Evolutionary conservation across 495 filamentous ascomycete genomes (phyloP).

Genomic region (Neurospora tetraspora): DNA sequence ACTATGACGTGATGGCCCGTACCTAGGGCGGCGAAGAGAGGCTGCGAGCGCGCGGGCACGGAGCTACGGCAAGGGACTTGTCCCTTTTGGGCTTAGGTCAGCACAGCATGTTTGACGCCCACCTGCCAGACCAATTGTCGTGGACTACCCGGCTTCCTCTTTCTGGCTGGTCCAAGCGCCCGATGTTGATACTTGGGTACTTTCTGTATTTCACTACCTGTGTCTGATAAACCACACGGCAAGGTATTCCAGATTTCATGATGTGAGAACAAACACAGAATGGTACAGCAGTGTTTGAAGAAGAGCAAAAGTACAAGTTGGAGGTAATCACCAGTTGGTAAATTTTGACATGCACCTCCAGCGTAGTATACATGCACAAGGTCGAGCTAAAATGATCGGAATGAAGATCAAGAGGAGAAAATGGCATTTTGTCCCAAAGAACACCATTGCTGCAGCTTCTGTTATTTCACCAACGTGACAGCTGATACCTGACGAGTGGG

Average conservation of each 20-base stretch:
- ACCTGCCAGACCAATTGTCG: neutral
- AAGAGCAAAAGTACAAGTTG: neutral
- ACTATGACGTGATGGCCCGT: constrained; percentile 22
- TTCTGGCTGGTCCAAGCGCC: neutral
- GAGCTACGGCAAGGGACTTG: neutral
- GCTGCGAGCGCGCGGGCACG: constrained; percentile 1
- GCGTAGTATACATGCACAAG: neutral
- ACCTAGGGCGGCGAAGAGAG: constrained; percentile 4
- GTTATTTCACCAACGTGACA: neutral
- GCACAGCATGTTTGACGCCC: neutral
- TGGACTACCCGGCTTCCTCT: neutral
- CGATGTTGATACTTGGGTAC: neutral
- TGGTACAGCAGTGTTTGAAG: neutral
- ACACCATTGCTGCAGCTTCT: neutral
- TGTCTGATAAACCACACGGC: too few species aligned
- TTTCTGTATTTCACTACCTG: neutral
- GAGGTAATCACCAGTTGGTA: neutral
- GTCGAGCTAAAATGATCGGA: neutral
- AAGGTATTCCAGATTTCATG: neutral
- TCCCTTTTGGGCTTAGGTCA: neutral
- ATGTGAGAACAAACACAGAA: neutral
- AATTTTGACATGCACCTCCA: neutral
- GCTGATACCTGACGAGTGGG: neutral
- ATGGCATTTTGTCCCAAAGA: neutral
- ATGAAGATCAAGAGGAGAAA: neutral